Evolutionary conservation across 2,329 filamentous ascomycete species (phyloP), one percentile per base, ranked within the genome.

Genomic region (Trichoderma polysporum): DNA sequence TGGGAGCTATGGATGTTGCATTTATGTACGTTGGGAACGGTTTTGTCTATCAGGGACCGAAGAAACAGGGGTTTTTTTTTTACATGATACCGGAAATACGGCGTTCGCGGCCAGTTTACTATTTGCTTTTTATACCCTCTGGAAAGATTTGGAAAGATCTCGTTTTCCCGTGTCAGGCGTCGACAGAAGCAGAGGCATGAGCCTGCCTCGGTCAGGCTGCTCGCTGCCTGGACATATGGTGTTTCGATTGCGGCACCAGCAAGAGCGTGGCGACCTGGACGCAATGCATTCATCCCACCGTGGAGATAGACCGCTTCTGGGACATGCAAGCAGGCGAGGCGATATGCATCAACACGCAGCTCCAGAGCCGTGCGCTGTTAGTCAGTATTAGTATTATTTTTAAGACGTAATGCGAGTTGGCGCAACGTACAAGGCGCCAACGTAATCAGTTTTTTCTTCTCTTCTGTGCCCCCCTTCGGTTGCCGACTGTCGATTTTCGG

Each of bases 401-500:
- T 41, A 59, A 66, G 54, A 68, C 60, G 60, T 68, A 68, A 67
- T 63, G 39, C 41, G 31, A 63, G 58, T 31, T 52, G 66, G 47
- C 50, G 49, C 57, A 54, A 22, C 17, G 22, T 45, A 45, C 27
- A 47, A 45, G 61, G 61, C 61, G 61, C 39, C 61, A 54, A 29
- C 61, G 29, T 45, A 45, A 35, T 25, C 47, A 29, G 57, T 60
- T 50, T 50, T 13, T 25, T 25, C 19, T 39, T 22, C 12, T 27
- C 35, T 52, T 27, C n/a, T 17, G 29, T 35, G 37, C 35, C 37
- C 35, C 25, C 35, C 27, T 56, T 39, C 54, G 37, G 29, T 50
- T 35, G 53, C 15, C 19, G 58, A 50, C 25, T 68, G 68, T 60
- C 47, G 45, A 65, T 68, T 68, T n/a, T 68, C 69, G 69, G 69